Percentiles rank a stretch among this genome's conserved stretches.
Evolutionary conservation across 2,329 filamentous ascomycete species (phyloP).

Genomic region (Teratosphaeria destructans): DNA sequence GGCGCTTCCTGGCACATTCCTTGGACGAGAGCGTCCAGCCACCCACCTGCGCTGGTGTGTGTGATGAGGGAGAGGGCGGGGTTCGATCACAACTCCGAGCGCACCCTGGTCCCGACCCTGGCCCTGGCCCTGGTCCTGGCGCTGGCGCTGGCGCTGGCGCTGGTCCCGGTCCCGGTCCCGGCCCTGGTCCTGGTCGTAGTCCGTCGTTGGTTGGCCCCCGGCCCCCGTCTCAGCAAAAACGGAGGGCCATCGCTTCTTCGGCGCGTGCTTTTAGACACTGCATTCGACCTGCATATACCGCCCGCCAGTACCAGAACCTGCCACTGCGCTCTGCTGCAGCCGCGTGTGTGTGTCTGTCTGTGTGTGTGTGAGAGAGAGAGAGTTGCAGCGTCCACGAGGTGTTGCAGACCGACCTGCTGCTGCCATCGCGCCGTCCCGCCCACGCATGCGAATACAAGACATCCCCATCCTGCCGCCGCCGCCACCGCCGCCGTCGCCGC

Average conservation of each 20-base stretch:
- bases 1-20: background rate
- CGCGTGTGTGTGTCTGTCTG: background rate
- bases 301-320: background rate
- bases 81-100: background rate
- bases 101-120: background rate
- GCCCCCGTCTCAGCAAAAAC: conserved; percentile 9
- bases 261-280: conserved; percentile 12
- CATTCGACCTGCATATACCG: conserved; percentile 11
- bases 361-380: too few species aligned
- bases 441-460: conserved; percentile 1
- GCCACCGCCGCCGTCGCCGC: too few species aligned
- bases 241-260: conserved; percentile 7
- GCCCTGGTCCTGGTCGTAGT: too few species aligned
- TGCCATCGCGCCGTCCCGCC: conserved; percentile 4
- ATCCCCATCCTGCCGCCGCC: background rate
- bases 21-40: background rate
- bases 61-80: background rate
- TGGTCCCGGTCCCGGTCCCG: too few species aligned
- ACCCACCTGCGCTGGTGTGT: background rate
- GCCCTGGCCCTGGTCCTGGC: too few species aligned
- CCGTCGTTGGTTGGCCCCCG: conserved; percentile 3
- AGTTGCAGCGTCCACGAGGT: conserved; percentile 11
- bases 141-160: too few species aligned
- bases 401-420: conserved; percentile 2
- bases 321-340: conserved; percentile 3